Evolutionary conservation across 768 basidiomycete species (phyloP), one percentile per base, ranked within the genome.

Genomic region (Fomitopsis serialis): DNA sequence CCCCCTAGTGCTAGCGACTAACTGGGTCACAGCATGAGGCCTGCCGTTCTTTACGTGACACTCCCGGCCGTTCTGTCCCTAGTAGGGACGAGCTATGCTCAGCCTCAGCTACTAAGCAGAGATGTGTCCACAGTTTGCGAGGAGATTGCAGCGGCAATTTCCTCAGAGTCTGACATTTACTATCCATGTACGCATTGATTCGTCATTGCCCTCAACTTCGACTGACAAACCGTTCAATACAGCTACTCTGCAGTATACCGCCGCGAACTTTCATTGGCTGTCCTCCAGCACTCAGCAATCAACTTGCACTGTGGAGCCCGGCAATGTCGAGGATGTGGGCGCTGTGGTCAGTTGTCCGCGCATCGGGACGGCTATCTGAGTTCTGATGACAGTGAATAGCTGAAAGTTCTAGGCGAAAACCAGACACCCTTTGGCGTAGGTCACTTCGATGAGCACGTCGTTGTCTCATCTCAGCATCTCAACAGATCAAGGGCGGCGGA

Each of bases 351-450:
- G 37, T 40, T 15, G 8, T 15, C 13, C 15, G 37, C 15, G 7
- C 37, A 40, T 15, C 42, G 17, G 42, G 42, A 7, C 22, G 8
- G 15, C n/a, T n/a, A 32, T 32, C 29, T 32, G 29, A 32, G 29
- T 32, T n/a, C n/a, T n/a, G n/a, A n/a, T n/a, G n/a, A n/a, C n/a
- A n/a, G n/a, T n/a, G n/a, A n/a, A 43, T 45, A 82, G 80, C 70
- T 82, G 25, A 54, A 59, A 42, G 72, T 79, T 24, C 45, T 82
- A 3, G 74, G 70, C 5, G 60, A 56, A 4, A 74, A 69, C 0
- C 52, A 59, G 29, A 78, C 75, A 1, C 73, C 78, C 1, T 82
- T 83, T 56, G 81, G 79, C 2, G 81, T 81, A 36, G 53, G 44
- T 45, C 23, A 11, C 2, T 35, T 9, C 22, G 42, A 22, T 45